Conservation (phyloP, 1,284 basidiomycete species). For the Polyporus tsugae region DNA sequence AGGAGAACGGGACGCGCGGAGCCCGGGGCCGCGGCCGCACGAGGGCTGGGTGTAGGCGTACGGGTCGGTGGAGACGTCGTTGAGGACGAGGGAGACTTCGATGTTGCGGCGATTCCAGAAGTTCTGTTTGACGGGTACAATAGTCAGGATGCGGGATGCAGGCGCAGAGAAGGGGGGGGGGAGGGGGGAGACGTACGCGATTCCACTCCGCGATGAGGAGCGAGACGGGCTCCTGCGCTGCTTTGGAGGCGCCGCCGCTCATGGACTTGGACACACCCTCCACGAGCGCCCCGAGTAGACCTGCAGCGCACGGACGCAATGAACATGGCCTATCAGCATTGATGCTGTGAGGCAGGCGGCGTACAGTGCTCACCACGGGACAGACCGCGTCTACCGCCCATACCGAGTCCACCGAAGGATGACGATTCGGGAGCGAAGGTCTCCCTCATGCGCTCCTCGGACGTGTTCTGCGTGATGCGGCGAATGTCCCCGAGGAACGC, state of each 20-base stretch:
- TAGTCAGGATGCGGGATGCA: not conserved
- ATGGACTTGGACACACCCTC: not conserved
- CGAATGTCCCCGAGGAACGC: constrained; percentile 18
- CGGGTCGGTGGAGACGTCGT: not conserved
- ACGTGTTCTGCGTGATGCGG: not conserved
- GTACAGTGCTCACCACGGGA: not conserved
- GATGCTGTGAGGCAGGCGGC: no score
- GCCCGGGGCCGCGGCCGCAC: not conserved
- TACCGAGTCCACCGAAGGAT: not conserved
- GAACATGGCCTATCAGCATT: not conserved
- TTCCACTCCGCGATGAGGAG: constrained; percentile 5
- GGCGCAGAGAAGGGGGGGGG: no score
- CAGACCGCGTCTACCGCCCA: not conserved
- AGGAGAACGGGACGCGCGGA: not conserved
- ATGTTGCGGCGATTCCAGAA: constrained; percentile 13
- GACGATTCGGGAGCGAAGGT: constrained; percentile 2
- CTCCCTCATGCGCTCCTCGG: constrained; percentile 1
- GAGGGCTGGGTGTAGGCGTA: not conserved
- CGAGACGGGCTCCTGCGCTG: not conserved
- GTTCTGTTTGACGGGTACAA: not conserved
- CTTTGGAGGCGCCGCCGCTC: not conserved
- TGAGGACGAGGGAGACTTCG: constrained; percentile 7
- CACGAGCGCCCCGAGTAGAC: not conserved
- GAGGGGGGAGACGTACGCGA: not conserved
- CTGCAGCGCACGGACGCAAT: not conserved